phyloP scores from a whole-genome alignment of 176 grass and related monocot species.

The Microstegium vimineum region DNA sequence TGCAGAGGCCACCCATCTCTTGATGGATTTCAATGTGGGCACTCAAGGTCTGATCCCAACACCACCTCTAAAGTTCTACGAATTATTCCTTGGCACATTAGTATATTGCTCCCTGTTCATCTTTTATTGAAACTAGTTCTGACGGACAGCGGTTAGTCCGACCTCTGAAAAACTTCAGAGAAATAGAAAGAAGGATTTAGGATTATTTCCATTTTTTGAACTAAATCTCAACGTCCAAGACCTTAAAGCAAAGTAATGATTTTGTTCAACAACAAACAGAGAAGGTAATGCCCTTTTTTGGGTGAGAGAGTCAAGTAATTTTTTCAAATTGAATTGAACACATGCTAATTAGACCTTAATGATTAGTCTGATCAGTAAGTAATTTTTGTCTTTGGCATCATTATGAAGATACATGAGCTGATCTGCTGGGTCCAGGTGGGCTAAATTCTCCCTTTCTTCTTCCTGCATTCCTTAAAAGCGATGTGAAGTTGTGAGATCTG shows the following conservation, averaged over 20 bases:
- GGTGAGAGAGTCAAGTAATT: background rate
- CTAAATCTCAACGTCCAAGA: background rate
- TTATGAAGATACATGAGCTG: slow-evolving; percentile 41
- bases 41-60: slow-evolving; percentile 75
- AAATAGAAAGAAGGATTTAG: background rate
- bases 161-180: background rate
- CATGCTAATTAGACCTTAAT: slow-evolving; percentile 35
- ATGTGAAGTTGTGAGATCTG: slow-evolving; percentile 49
- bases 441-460: slow-evolving; percentile 46
- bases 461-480: slow-evolving; percentile 44
- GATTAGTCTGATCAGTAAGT: slow-evolving; percentile 32
- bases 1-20: slow-evolving; percentile 43
- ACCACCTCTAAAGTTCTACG: slow-evolving; percentile 46
- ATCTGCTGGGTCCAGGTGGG: slow-evolving; percentile 59
- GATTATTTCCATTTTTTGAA: background rate
- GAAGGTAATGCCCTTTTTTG: background rate
- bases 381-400: slow-evolving; percentile 44
- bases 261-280: background rate
- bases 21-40: slow-evolving; percentile 44
- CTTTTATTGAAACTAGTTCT: slow-evolving; percentile 20
- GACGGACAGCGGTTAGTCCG: background rate
- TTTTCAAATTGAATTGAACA: slow-evolving; percentile 2
- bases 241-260: background rate
- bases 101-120: slow-evolving; percentile 31
- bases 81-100: slow-evolving; percentile 37